A percentile compares a stretch with the other conserved stretches of the same genome.
Evolutionary conservation across 192 early-diverging fungal genomes (phyloP).

Genomic region (Coemansia brasiliensis): DNA sequence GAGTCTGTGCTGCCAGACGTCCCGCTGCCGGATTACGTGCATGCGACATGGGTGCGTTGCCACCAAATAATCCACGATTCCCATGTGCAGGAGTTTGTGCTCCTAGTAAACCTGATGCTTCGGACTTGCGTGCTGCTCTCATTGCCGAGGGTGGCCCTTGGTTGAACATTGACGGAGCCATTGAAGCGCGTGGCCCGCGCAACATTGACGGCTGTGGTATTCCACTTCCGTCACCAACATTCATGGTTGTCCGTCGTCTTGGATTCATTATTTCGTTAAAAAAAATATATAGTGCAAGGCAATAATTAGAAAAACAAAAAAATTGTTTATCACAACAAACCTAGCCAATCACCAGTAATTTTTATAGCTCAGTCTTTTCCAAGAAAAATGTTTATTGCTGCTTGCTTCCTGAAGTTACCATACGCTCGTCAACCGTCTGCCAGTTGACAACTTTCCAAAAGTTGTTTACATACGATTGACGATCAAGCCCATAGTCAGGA

Average conservation of each 20-base stretch:
- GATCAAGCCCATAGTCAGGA: conserved; percentile 49
- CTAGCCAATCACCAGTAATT: conserved; percentile 16
- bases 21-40: conserved; percentile 28
- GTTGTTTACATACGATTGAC: conserved; percentile 36
- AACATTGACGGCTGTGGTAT: conserved; percentile 53
- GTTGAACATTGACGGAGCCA: conserved; percentile 50
- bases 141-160: conserved; percentile 32
- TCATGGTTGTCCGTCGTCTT: conserved; percentile 53
- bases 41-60: conserved; percentile 45
- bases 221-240: conserved; percentile 47
- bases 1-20: conserved; percentile 34
- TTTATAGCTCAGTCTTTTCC: neutral
- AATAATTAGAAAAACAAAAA: conserved; percentile 3
- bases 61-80: conserved; percentile 23
- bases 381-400: too few relatives aligned
- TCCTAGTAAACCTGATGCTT: conserved; percentile 26
- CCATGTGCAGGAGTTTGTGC: conserved; percentile 40
- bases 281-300: neutral
- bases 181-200: conserved; percentile 47
- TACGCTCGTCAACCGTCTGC: conserved; percentile 45
- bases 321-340: conserved; percentile 13
- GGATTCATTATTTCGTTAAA: conserved; percentile 22
- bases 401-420: conserved; percentile 10
- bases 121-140: conserved; percentile 30
- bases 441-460: conserved; percentile 57